Evolutionary conservation across 352 stramenopile species (phyloP).

Genomic region (Peronospora destructor): DNA sequence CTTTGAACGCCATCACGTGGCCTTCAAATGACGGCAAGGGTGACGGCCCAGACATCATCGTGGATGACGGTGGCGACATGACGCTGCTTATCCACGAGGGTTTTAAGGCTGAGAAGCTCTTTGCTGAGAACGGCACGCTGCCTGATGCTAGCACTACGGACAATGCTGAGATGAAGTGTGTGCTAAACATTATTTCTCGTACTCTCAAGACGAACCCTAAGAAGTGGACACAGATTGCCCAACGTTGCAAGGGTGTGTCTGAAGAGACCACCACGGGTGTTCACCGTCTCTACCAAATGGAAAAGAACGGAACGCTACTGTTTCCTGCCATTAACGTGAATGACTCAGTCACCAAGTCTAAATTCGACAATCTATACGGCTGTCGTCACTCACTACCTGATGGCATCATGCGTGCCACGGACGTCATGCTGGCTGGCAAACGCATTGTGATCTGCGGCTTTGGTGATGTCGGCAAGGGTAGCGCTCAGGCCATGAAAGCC

Average conservation of each 20-base stretch:
- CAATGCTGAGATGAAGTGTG: conserved; percentile 98
- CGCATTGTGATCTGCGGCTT: conserved; percentile 96
- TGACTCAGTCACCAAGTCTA: conserved; percentile 99
- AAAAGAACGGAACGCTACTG: conserved; percentile 92
- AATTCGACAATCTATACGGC: conserved; percentile 99
- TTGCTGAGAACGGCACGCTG: conserved; percentile 90
- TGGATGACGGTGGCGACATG: conserved; percentile 98
- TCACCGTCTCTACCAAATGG: conserved; percentile 97
- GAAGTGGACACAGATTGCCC: conserved; percentile 96
- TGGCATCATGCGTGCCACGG: conserved; percentile 97
- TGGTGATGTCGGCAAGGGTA: conserved; percentile 98
- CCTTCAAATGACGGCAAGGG: conserved; percentile 94
- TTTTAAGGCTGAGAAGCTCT: conserved; percentile 94
- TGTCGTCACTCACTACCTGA: conserved; percentile 98
- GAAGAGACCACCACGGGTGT: conserved; percentile 99
- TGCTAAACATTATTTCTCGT: conserved; percentile 94
- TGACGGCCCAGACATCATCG: conserved; percentile 95
- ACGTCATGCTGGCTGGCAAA: conserved; percentile 99
- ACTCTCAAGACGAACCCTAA: conserved; percentile 91
- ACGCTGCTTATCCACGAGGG: conserved; percentile 98
- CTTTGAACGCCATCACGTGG: conserved; percentile 96
- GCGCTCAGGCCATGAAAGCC: conserved; percentile 95
- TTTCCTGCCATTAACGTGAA: conserved; percentile 99
- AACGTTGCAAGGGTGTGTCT: conserved; percentile 93
- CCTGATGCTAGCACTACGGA: conserved; percentile 92